Conservation (phyloP, 768 basidiomycete species). For the Xerocomus spinulosus region DNA sequence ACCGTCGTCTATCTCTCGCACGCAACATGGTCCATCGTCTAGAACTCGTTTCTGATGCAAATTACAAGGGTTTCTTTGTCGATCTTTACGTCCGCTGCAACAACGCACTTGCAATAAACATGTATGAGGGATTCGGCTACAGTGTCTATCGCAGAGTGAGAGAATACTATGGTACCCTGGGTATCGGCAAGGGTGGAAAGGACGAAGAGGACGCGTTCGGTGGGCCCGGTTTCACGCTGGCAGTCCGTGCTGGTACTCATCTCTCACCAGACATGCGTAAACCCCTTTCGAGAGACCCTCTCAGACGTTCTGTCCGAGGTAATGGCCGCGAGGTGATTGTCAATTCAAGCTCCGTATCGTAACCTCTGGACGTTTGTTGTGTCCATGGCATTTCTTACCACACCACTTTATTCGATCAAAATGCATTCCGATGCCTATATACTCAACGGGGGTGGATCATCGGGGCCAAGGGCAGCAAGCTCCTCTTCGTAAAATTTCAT, state of each 20-base stretch:
- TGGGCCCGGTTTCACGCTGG: constrained; percentile 36
- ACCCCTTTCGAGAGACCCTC: constrained; percentile 58
- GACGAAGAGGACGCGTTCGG: constrained; percentile 92
- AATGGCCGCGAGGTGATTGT: constrained; percentile 75
- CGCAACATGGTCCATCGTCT: constrained; percentile 82
- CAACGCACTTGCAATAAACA: constrained; percentile 75
- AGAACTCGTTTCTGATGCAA: constrained; percentile 78
- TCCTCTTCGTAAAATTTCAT: constrained; percentile 71
- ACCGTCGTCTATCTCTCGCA: constrained; percentile 83
- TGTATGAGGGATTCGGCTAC: constrained; percentile 94
- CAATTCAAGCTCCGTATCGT: constrained; percentile 36
- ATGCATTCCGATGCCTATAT: constrained; percentile 28
- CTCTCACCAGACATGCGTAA: constrained; percentile 59
- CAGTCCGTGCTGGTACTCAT: not conserved
- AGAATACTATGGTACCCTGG: constrained; percentile 84
- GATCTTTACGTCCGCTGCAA: constrained; percentile 94
- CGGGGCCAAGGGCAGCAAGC: constrained; percentile 45
- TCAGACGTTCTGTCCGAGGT: constrained; percentile 59
- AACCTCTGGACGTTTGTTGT: constrained; percentile 9
- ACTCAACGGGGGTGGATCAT: constrained; percentile 42
- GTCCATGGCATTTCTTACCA: constrained; percentile 9
- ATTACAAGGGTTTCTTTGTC: constrained; percentile 84
- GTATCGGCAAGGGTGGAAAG: constrained; percentile 66
- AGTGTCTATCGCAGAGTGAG: constrained; percentile 87
- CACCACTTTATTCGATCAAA: constrained; percentile 3